phyloP scores from a whole-genome alignment of 441 rosid species.

The Populus hybrid region DNA sequence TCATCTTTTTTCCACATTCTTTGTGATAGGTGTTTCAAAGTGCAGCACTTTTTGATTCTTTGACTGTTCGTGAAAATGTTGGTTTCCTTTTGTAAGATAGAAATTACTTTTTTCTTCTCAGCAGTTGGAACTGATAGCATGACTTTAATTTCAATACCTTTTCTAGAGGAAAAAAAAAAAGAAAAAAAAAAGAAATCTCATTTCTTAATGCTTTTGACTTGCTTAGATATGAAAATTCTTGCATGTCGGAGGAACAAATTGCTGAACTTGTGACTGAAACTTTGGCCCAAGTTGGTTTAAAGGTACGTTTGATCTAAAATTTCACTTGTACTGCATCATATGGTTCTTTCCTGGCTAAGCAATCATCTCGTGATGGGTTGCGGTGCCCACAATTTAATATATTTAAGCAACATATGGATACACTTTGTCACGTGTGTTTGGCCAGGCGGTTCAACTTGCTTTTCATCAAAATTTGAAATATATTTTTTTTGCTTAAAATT shows the following conservation, averaged over 20 bases:
- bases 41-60: slow-evolving; percentile 95
- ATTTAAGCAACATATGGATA: neutral
- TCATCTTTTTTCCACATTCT: neutral
- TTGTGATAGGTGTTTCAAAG: slow-evolving; percentile 83
- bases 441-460: no score
- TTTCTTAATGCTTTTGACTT: slow-evolving; percentile 18
- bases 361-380: neutral
- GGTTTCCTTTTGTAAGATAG: slow-evolving; percentile 90
- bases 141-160: slow-evolving; percentile 2
- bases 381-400: neutral
- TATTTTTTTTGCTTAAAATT: no score
- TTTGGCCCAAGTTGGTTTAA: slow-evolving; percentile 87
- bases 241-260: slow-evolving; percentile 70
- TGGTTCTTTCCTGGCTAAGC: neutral
- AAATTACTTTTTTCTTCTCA: slow-evolving; percentile 4
- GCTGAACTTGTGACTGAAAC: slow-evolving; percentile 80
- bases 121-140: slow-evolving; percentile 9
- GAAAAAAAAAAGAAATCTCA: neutral
- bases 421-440: neutral
- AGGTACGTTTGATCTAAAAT: slow-evolving; percentile 41
- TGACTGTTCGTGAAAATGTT: slow-evolving; percentile 94
- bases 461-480: no score
- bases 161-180: neutral
- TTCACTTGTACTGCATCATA: neutral
- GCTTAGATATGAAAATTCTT: slow-evolving; percentile 73